Base-by-base conservation (phyloP, 208 protist species). In the Trypanosomatidae sp. region DNA sequence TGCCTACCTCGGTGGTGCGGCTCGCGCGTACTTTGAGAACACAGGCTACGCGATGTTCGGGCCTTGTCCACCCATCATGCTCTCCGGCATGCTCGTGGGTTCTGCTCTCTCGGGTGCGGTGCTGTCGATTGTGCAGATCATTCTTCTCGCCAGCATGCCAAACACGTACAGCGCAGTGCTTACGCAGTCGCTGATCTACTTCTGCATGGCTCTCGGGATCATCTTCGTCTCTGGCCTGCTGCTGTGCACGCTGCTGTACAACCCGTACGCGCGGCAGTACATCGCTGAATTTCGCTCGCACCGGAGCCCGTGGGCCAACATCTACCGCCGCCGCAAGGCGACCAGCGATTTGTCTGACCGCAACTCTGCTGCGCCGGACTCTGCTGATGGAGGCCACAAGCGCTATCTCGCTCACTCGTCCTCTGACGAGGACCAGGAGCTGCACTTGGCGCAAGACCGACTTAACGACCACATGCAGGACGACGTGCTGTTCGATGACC, bases 1-100 rank as follows among this genome's bases (percentile, higher is more conserved):
- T 22, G 87, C 87, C 50, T 87, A 88, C 77, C 46, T 93, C 4
- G 80, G 82, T 49, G 91, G 91, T 5, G 73, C 81, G 1, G 86
- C 76, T 43, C 86, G 88, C 25, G 91, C 87, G 22, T 95, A 95
- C 79, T 94, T 93, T 74, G 90, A 97, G 74, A 92, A 94, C 68
- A 94, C 88, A 15, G 87, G 91, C n/a, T 98, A 97, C 77, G 93
- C 92, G n/a, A 65, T 98, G 22, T 95, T 95, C 56, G 89, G 83
- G 15, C 82, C 87, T 0, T 91, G 91, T 62, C 93, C 93, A 15
- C 62, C 73, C 17, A 90, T 90, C 47, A 91, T 88, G 71, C 76
- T 89, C 47, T 81, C 89, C 19, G 90, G 80, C 22, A 84, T 95
- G 69, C 83, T 98, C 41, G 68, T 87, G 46, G 95, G 95, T 49